These are phyloP conservation scores for Amauroascus niger DNA, from an alignment of 2,329 filamentous ascomycete genomes.

Conservation along the genomic window DNA sequence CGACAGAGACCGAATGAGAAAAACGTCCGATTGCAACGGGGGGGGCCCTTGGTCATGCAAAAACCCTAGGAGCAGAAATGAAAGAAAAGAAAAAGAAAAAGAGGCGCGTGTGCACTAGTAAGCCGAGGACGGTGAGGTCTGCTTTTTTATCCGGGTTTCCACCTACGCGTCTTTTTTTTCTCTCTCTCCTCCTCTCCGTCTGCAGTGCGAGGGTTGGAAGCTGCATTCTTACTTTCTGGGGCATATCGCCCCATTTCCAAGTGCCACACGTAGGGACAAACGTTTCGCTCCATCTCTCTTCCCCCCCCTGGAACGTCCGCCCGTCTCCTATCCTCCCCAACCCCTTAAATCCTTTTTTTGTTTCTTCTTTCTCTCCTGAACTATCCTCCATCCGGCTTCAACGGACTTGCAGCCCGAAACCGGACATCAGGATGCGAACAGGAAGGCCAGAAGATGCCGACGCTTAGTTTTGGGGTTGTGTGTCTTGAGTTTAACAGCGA, in stretches of 20 bases:
- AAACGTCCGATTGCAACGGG: not conserved
- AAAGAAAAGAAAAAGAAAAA: not conserved
- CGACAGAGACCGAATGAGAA: no score
- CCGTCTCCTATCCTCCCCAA: not conserved
- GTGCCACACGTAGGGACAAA: not conserved
- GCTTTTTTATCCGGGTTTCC: not conserved
- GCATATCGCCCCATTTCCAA: not conserved
- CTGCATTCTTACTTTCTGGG: constrained; percentile 4
- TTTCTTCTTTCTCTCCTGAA: not conserved
- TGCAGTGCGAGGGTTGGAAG: not conserved
- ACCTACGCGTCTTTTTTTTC: not conserved
- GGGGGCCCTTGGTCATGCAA: not conserved
- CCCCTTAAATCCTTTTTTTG: not conserved
- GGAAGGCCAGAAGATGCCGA: not conserved
- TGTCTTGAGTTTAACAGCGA: not conserved
- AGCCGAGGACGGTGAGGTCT: no score
- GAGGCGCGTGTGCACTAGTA: no score
- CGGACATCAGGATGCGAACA: constrained; percentile 2
- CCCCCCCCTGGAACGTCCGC: not conserved
- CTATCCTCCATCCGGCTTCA: not conserved
- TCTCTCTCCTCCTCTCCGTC: not conserved
- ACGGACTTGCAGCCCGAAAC: not conserved
- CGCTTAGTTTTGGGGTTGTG: not conserved
- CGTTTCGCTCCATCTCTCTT: not conserved
- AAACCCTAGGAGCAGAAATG: not conserved